phyloP scores from a whole-genome alignment of 202 grass and related monocot species.

The Bolboschoenoplectus hybrid region DNA sequence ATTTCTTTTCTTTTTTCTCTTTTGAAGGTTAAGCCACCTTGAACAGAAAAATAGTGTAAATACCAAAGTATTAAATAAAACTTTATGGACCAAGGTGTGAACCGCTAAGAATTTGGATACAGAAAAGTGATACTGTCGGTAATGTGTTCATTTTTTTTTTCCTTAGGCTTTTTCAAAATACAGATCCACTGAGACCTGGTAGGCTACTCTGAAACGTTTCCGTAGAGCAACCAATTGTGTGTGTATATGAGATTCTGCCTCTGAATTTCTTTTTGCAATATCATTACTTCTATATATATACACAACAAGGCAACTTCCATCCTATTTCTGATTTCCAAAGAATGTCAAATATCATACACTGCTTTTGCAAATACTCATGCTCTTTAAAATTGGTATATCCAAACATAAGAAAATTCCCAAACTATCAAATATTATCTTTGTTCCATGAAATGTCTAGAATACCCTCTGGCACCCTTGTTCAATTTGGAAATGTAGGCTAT shows the following conservation, averaged over 20 bases:
- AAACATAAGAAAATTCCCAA: neutral
- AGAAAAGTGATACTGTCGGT: neutral
- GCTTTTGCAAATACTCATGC: no score
- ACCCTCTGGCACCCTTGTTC: neutral
- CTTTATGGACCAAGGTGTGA: neutral
- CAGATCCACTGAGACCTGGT: neutral
- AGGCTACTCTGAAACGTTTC: neutral
- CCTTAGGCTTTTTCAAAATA: neutral
- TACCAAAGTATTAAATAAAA: neutral
- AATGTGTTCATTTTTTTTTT: neutral
- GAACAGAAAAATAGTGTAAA: neutral
- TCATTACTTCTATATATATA: neutral
- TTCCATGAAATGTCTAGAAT: neutral
- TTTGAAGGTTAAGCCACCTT: neutral
- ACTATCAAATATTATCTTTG: neutral
- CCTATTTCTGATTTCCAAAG: neutral
- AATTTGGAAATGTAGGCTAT: neutral
- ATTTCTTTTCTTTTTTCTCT: neutral
- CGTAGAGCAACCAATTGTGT: neutral
- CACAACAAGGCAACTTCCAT: neutral
- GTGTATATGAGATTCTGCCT: neutral
- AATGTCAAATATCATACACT: neutral
- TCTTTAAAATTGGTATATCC: neutral
- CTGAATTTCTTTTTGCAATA: constrained; percentile 1
- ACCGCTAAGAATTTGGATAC: neutral